A percentile compares a stretch with the other conserved stretches of the same genome.
Evolutionary conservation across 306 rosid species (phyloP).

Genomic region (Acacia acuminata): DNA sequence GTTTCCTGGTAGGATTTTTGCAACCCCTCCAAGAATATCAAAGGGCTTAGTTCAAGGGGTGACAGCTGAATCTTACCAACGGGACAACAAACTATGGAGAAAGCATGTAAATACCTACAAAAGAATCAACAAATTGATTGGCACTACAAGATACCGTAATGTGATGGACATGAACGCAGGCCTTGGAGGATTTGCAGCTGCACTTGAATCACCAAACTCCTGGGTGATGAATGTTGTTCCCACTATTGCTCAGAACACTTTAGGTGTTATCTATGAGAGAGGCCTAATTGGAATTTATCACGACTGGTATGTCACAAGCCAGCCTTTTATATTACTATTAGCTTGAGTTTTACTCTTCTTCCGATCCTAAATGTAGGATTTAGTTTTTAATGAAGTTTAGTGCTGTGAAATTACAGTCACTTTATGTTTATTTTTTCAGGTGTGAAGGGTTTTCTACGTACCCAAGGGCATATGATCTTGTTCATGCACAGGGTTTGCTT

Average conservation of each 20-base stretch:
- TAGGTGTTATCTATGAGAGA: conserved; percentile 68
- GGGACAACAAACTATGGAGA: conserved; percentile 85
- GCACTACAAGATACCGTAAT: conserved; percentile 75
- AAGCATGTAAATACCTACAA: conserved; percentile 67
- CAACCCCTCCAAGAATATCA: conserved; percentile 79
- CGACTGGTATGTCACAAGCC: conserved; percentile 57
- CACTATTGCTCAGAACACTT: conserved; percentile 53
- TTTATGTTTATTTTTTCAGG: conserved; percentile 57
- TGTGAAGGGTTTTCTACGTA: conserved; percentile 98
- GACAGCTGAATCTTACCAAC: conserved; percentile 69
- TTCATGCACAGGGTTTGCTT: conserved; percentile 74
- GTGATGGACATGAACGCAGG: conserved; percentile 97
- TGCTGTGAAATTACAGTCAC: conserved; percentile 17
- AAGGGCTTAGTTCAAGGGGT: conserved; percentile 65
- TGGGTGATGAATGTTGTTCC: conserved; percentile 86
- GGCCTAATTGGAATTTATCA: conserved; percentile 72
- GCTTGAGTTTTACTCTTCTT: background rate
- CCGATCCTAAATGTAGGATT: too few species aligned
- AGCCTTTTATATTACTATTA: background rate
- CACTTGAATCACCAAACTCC: conserved; percentile 72
- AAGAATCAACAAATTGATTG: conserved; percentile 68
- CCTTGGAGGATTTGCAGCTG: conserved; percentile 95
- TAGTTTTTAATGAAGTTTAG: background rate
- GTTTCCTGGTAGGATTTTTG: conserved; percentile 82
- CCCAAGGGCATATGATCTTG: conserved; percentile 90